phyloP scores from a whole-genome alignment of 768 basidiomycete genomes.

The Coprinopsis marcescibilis region DNA sequence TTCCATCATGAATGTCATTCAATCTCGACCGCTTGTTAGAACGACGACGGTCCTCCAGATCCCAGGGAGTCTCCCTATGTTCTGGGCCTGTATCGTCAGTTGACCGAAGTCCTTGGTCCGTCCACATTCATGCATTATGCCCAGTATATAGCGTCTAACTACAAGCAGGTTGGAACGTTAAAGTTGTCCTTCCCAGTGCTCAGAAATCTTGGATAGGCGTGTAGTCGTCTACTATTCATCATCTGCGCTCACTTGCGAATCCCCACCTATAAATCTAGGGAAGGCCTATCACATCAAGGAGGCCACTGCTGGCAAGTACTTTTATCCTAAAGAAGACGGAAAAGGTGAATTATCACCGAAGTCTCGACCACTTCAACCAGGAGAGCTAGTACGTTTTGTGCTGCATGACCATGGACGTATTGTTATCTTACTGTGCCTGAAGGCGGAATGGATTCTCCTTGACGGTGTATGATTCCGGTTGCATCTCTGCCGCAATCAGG shows the following conservation, averaged over 20 bases:
- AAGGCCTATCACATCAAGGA: conserved; percentile 80
- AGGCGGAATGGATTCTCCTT: conserved; percentile 87
- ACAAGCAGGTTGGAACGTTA: conserved; percentile 76
- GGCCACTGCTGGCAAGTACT: conserved; percentile 62
- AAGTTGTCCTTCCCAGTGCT: conserved; percentile 71
- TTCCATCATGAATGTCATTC: neutral
- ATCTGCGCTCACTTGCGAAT: neutral
- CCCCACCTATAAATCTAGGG: conserved; percentile 51
- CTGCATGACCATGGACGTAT: neutral
- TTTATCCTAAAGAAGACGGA: conserved; percentile 70
- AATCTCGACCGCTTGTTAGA: conserved; percentile 35
- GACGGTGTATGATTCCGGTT: conserved; percentile 55
- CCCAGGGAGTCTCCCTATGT: conserved; percentile 65
- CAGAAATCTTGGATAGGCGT: conserved; percentile 88
- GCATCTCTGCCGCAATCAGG: neutral
- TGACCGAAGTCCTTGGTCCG: conserved; percentile 55
- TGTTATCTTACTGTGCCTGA: conserved; percentile 2
- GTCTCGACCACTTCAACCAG: conserved; percentile 64
- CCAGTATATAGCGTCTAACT: conserved; percentile 35
- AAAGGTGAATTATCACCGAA: conserved; percentile 58
- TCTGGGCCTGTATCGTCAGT: conserved; percentile 59
- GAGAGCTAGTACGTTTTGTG: conserved; percentile 52
- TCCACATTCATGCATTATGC: conserved; percentile 9
- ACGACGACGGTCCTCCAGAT: conserved; percentile 81
- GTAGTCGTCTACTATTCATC: conserved; percentile 13